These are phyloP conservation scores for Piper longum DNA, from an alignment of 164 flowering plant genomes.

Conservation along the genomic window DNA sequence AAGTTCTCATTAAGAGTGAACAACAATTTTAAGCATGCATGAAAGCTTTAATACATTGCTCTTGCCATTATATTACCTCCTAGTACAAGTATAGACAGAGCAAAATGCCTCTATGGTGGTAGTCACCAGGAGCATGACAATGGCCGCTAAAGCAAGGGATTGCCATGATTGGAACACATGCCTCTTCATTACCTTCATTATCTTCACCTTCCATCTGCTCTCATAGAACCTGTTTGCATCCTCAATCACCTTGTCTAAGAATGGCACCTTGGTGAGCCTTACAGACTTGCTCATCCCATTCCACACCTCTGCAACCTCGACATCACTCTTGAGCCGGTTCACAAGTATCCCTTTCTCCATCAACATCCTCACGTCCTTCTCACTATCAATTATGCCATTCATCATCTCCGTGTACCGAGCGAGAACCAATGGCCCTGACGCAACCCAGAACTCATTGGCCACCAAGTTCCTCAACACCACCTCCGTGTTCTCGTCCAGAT, in stretches of 20 bases:
- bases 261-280: slow-evolving; percentile 9
- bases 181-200: slow-evolving; percentile 4
- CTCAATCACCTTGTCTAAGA: slow-evolving; percentile 13
- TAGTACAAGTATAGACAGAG: slow-evolving; percentile 8
- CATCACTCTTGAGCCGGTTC: slow-evolving; percentile 16
- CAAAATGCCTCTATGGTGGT: slow-evolving; percentile 11
- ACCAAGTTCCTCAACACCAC: slow-evolving; percentile 16
- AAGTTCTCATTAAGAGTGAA: too few species aligned
- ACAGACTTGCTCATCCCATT: slow-evolving; percentile 17
- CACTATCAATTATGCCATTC: slow-evolving; percentile 19
- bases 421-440: slow-evolving; percentile 11
- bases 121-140: slow-evolving; percentile 9
- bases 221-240: slow-evolving; percentile 12
- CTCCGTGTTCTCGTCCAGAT: slow-evolving; percentile 11
- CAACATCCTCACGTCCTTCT: slow-evolving; percentile 15
- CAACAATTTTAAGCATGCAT: too few species aligned
- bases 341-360: slow-evolving; percentile 11
- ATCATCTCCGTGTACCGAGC: slow-evolving; percentile 20
- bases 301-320: slow-evolving; percentile 13
- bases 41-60: too few species aligned
- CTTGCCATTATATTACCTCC: neutral
- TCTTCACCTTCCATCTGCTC: slow-evolving; percentile 10
- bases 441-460: slow-evolving; percentile 13
- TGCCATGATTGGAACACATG: slow-evolving; percentile 18
- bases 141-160: slow-evolving; percentile 11